Percentiles rank a stretch among this genome's conserved stretches.
Conservation (phyloP, 1,284 basidiomycete species). For the Agroathelia rolfsii region DNA sequence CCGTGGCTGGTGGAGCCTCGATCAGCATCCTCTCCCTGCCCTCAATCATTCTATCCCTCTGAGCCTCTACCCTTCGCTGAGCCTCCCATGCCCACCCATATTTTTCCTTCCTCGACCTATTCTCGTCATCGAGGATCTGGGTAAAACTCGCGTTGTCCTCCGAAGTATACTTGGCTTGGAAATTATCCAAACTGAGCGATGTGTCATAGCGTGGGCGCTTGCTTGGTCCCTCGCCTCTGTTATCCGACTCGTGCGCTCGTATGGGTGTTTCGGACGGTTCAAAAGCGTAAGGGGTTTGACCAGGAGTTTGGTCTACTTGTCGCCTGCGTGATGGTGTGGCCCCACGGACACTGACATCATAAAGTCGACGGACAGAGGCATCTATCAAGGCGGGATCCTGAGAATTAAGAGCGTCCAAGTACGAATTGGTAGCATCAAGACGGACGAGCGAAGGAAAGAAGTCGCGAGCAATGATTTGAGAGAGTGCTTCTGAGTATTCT, state of each 20-base stretch:
- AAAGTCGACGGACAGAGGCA: slow-evolving; percentile 63
- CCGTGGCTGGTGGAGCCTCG: slow-evolving; percentile 51
- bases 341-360: slow-evolving; percentile 52
- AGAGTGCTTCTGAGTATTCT: slow-evolving; percentile 88
- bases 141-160: slow-evolving; percentile 95
- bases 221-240: slow-evolving; percentile 24
- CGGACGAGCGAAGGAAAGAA: slow-evolving; percentile 92
- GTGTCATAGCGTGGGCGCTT: slow-evolving; percentile 54
- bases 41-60: slow-evolving; percentile 52
- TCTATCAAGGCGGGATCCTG: slow-evolving; percentile 67
- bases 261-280: slow-evolving; percentile 61
- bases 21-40: slow-evolving; percentile 55
- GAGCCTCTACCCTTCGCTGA: slow-evolving; percentile 65
- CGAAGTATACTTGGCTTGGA: slow-evolving; percentile 86
- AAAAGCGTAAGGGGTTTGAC: slow-evolving; percentile 54
- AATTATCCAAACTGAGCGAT: slow-evolving; percentile 65
- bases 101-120: slow-evolving; percentile 63
- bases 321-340: slow-evolving; percentile 38
- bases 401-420: slow-evolving; percentile 68
- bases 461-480: slow-evolving; percentile 90
- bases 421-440: slow-evolving; percentile 78
- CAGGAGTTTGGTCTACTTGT: slow-evolving; percentile 41
- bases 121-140: slow-evolving; percentile 83
- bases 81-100: slow-evolving; percentile 90
- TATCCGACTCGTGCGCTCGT: slow-evolving; percentile 33